Conservation (phyloP, 257 asterid species). For the Nicotiana attenuata region DNA sequence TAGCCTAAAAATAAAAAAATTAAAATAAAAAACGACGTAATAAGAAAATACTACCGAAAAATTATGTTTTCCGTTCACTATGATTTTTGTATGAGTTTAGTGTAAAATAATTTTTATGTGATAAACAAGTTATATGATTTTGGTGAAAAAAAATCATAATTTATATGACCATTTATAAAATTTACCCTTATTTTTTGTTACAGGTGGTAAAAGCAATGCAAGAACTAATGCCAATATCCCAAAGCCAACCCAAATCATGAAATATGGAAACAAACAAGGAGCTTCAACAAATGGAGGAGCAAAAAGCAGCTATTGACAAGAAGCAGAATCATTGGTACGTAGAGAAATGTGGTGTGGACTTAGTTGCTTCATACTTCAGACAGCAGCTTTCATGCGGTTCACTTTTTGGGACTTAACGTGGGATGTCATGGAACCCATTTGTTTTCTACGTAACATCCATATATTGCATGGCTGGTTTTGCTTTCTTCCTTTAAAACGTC, state of each 20-base stretch:
- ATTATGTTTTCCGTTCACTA: too few relatives aligned
- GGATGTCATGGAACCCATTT: slow-evolving; percentile 81
- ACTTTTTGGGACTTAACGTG: slow-evolving; percentile 70
- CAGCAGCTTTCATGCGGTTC: slow-evolving; percentile 45
- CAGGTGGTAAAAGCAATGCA: slow-evolving; percentile 22
- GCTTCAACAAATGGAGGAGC: slow-evolving; percentile 31
- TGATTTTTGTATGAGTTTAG: too few relatives aligned
- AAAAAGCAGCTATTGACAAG: slow-evolving; percentile 45
- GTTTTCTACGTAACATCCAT: slow-evolving; percentile 44
- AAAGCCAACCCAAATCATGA: slow-evolving; percentile 10
- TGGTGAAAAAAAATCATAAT: too few relatives aligned
- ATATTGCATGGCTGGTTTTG: slow-evolving; percentile 40
- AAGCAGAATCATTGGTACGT: slow-evolving; percentile 54
- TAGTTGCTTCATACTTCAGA: slow-evolving; percentile 29
- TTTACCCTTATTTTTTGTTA: neutral
- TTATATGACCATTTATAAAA: too few relatives aligned
- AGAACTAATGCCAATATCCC: slow-evolving; percentile 15
- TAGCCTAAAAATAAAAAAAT: too few relatives aligned
- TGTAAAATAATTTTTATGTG: too few relatives aligned
- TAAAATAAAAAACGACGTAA: too few relatives aligned
- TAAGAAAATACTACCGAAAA: too few relatives aligned
- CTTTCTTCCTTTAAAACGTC: slow-evolving; percentile 55
- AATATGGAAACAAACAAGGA: slow-evolving; percentile 27
- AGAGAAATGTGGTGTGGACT: slow-evolving; percentile 53
- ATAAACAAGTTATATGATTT: too few relatives aligned